phyloP scores from a whole-genome alignment of 768 basidiomycete genomes.

The Kwoniella shandongensis region DNA sequence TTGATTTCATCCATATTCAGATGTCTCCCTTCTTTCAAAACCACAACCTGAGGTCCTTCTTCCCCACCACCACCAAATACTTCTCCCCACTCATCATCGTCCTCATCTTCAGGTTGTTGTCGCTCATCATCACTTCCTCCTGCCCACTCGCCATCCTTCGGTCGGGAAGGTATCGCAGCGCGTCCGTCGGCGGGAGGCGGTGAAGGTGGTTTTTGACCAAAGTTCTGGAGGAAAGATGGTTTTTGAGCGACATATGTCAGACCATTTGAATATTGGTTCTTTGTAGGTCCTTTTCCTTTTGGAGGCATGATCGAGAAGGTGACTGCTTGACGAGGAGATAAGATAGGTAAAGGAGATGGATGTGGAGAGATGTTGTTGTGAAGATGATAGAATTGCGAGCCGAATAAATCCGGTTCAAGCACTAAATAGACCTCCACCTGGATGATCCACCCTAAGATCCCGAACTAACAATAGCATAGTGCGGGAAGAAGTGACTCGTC shows the following conservation, averaged over 20 bases:
- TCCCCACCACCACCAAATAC: slow-evolving; percentile 58
- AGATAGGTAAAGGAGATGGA: background rate
- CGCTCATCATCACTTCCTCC: slow-evolving; percentile 46
- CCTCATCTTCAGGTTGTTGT: slow-evolving; percentile 63
- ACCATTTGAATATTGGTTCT: slow-evolving; percentile 18
- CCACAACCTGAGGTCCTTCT: slow-evolving; percentile 85
- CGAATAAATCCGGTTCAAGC: slow-evolving; percentile 1
- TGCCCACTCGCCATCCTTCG: slow-evolving; percentile 48
- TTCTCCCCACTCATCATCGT: slow-evolving; percentile 65
- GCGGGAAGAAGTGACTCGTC: no score
- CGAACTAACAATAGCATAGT: no score
- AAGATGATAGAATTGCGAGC: no score
- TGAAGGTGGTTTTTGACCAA: slow-evolving; percentile 15
- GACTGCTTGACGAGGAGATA: slow-evolving; percentile 4
- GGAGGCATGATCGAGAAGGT: slow-evolving; percentile 1
- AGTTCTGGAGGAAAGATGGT: slow-evolving; percentile 27
- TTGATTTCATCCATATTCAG: slow-evolving; percentile 73
- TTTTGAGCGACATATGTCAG: slow-evolving; percentile 20
- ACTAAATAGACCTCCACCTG: slow-evolving; percentile 11
- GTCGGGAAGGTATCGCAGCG: slow-evolving; percentile 44
- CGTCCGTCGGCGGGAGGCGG: slow-evolving; percentile 18
- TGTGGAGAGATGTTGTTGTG: background rate
- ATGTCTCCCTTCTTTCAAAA: slow-evolving; percentile 84
- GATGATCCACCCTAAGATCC: background rate
- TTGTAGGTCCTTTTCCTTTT: slow-evolving; percentile 11